Percentiles rank a stretch among this genome's conserved stretches.
phyloP scores from a whole-genome alignment of 75 land plant genomes.

The Adiantum capillusveneris region DNA sequence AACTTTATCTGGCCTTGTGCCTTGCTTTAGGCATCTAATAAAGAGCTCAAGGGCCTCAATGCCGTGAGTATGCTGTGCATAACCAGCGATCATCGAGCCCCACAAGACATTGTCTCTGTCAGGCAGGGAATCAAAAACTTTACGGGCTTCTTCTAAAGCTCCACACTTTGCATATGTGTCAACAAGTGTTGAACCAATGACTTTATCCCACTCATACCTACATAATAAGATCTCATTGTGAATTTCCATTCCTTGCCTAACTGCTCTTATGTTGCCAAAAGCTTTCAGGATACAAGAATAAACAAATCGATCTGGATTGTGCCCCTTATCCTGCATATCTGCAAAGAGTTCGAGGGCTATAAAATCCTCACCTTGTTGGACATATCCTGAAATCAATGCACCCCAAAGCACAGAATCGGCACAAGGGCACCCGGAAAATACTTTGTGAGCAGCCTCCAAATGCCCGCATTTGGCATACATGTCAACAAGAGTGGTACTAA shows the following conservation, averaged over 20 bases:
- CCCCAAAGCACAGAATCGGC: conserved; percentile 51
- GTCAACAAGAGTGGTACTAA: conserved; percentile 52
- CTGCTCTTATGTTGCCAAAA: conserved; percentile 9
- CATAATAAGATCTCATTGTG: background rate
- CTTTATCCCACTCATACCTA: conserved; percentile 6
- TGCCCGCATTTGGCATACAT: conserved; percentile 53
- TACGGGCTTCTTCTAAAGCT: conserved; percentile 7
- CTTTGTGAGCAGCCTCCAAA: conserved; percentile 19
- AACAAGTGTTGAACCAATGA: conserved; percentile 8
- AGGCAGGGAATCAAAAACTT: conserved; percentile 6
- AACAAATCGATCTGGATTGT: conserved; percentile 27
- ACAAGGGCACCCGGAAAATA: conserved; percentile 34
- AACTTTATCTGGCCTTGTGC: background rate
- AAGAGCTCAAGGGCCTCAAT: background rate
- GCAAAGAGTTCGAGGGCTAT: conserved; percentile 39
- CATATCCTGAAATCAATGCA: conserved; percentile 58
- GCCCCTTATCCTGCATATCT: conserved; percentile 32
- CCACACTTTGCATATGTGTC: conserved; percentile 16
- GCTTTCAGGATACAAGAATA: conserved; percentile 14
- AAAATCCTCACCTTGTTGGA: conserved; percentile 33
- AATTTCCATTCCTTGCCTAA: conserved; percentile 10
- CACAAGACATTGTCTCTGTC: conserved; percentile 4
- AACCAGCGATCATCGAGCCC: conserved; percentile 1
- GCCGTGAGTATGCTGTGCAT: background rate
- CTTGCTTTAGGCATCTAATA: background rate